Evolutionary conservation across 805 yeast genomes (phyloP).

Genomic region (Ogataea pini): DNA sequence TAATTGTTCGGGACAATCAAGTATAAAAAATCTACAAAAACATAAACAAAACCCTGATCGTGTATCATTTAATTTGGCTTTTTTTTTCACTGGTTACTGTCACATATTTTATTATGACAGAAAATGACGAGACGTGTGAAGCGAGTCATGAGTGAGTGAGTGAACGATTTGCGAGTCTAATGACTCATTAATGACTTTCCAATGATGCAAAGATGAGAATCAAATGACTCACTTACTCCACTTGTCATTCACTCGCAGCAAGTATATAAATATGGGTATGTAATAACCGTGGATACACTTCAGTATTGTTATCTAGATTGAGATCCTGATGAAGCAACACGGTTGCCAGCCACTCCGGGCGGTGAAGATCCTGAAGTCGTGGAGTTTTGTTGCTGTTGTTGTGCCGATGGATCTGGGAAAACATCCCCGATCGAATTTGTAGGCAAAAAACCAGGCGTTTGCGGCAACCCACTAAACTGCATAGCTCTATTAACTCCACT

Average conservation of each 20-base stretch:
- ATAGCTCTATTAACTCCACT: neutral
- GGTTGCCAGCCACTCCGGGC: too few relatives aligned
- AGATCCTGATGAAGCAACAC: too few relatives aligned
- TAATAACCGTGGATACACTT: too few relatives aligned
- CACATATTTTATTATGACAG: constrained; percentile 14
- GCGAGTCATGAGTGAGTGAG: too few relatives aligned
- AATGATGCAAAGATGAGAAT: too few relatives aligned
- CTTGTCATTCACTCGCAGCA: too few relatives aligned
- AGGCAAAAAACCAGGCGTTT: constrained; percentile 29
- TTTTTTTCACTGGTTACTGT: constrained; percentile 7
- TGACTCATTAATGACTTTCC: too few relatives aligned
- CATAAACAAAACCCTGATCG: constrained; percentile 16
- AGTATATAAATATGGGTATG: too few relatives aligned
- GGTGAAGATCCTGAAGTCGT: too few relatives aligned
- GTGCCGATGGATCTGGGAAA: constrained; percentile 13
- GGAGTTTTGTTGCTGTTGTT: neutral
- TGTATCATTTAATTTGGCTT: neutral
- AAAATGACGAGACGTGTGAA: neutral
- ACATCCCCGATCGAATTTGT: constrained; percentile 25
- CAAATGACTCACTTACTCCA: too few relatives aligned
- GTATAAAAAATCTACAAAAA: constrained; percentile 6
- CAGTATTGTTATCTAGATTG: too few relatives aligned
- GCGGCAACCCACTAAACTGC: constrained; percentile 17
- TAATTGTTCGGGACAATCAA: neutral
- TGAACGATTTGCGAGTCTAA: too few relatives aligned